These are phyloP conservation scores for Nematodospora anomalae DNA, from an alignment of 1,139 yeast genomes.

Conservation along the genomic window DNA sequence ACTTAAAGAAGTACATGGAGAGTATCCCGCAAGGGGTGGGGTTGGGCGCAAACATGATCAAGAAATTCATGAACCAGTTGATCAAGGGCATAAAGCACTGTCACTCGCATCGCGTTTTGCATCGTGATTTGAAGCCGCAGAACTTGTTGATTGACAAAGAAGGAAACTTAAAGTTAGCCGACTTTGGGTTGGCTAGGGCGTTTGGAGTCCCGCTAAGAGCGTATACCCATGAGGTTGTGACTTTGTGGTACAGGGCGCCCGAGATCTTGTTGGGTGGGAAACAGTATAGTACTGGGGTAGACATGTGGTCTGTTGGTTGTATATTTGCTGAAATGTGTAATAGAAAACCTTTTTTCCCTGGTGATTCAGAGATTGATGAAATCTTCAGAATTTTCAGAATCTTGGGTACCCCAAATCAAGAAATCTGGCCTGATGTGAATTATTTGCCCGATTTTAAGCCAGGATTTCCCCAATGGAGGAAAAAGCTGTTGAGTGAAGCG, in stretches of 20 bases:
- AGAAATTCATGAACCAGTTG: slow-evolving; percentile 89
- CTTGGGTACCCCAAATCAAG: slow-evolving; percentile 93
- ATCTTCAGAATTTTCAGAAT: slow-evolving; percentile 91
- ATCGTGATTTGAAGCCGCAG: slow-evolving; percentile 96
- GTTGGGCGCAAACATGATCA: slow-evolving; percentile 85
- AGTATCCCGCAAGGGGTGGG: slow-evolving; percentile 90
- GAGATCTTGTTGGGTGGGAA: slow-evolving; percentile 94
- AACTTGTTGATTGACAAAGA: slow-evolving; percentile 90
- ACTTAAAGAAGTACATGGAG: slow-evolving; percentile 96
- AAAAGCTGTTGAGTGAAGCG: slow-evolving; percentile 64
- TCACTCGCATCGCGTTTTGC: slow-evolving; percentile 92
- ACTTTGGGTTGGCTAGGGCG: slow-evolving; percentile 95
- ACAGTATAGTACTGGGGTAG: slow-evolving; percentile 97
- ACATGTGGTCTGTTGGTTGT: slow-evolving; percentile 98
- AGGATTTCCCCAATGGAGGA: slow-evolving; percentile 93
- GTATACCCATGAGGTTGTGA: slow-evolving; percentile 96
- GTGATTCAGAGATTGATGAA: slow-evolving; percentile 97
- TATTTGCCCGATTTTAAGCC: slow-evolving; percentile 93
- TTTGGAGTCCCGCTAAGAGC: slow-evolving; percentile 97
- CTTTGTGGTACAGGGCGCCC: slow-evolving; percentile 97
- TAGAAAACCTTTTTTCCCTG: slow-evolving; percentile 93
- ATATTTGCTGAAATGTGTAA: slow-evolving; percentile 98
- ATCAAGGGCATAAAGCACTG: slow-evolving; percentile 93
- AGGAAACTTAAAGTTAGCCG: slow-evolving; percentile 93
- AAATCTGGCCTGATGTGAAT: slow-evolving; percentile 94